Evolutionary conservation across 2,329 filamentous ascomycete species (phyloP), one percentile per base, ranked within the genome.

Genomic region (Phoma sp.): DNA sequence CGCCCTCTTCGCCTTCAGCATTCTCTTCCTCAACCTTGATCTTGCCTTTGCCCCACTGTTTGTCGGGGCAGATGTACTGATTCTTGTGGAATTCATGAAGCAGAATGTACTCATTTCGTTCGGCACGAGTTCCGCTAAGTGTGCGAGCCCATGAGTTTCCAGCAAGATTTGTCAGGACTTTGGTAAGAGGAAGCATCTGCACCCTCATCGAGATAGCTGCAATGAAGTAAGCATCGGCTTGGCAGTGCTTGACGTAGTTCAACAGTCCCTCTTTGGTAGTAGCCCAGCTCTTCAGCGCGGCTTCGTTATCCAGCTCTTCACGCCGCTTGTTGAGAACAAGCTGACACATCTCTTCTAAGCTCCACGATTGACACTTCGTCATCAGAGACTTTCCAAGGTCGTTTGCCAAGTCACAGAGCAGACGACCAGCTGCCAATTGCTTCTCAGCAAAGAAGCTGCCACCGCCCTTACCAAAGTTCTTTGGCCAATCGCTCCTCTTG

Each of bases 61-160:
- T 99, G 78, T 99, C 96, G 0, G 95, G 95, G 71, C 92, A 97
- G 57, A 99, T 97, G 72, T 96, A 99, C 75, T 97, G 98, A 77
- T 95, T 97, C 59, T 89, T 88, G 73, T 97, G 85, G 71, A 99
- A 99, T 69, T 98, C 93, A 66, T 99, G 95, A 4, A 99, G 84
- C 71, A 99, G 71, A 91, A 99, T 99, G 82, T 96, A 99, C 78
- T 99, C 95, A 77, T 99, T 99, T 32, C 95, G 90, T 79, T 99
- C 95, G 7, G 95, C 95, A 71, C 95, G 89, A 18, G 95, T 99
- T 75, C 95, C 95, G 33, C 91, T 97, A 36, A 99, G 80, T 2
- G 95, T 99, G 71, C 95, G 87, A 49, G 93, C 93, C 95, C 95
- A 99, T 1, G 95, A 98, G 75, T 99, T 99, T 65, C 95, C 95